Percentiles rank a stretch among this genome's conserved stretches.
Conservation (phyloP, 1,284 basidiomycete genomes). For the Puccinia horiana region DNA sequence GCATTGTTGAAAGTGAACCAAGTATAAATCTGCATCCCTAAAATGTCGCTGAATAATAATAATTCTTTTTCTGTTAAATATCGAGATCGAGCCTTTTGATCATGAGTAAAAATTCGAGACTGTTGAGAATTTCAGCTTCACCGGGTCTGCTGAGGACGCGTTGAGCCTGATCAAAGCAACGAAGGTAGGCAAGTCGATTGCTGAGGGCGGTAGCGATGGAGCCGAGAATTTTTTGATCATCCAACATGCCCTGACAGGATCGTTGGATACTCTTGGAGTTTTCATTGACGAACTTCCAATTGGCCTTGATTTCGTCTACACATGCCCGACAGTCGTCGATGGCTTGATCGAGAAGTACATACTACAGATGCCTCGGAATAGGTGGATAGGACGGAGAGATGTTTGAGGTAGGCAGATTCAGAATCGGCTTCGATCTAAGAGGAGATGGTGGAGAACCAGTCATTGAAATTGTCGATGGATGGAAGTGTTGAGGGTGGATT, state of each 20-base stretch:
- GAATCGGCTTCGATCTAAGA: slow-evolving; percentile 83
- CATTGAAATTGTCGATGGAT: slow-evolving; percentile 88
- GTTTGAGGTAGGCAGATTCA: slow-evolving; percentile 81
- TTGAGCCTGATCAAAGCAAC: slow-evolving; percentile 83
- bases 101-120: slow-evolving; percentile 87
- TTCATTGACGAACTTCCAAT: slow-evolving; percentile 81
- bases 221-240: slow-evolving; percentile 80
- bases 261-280: slow-evolving; percentile 80
- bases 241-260: slow-evolving; percentile 81
- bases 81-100: slow-evolving; percentile 82
- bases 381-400: slow-evolving; percentile 71
- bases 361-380: slow-evolving; percentile 74
- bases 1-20: slow-evolving; percentile 90
- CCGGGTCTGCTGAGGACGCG: slow-evolving; percentile 88
- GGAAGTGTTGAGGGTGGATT: slow-evolving; percentile 54
- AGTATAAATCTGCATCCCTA: slow-evolving; percentile 83
- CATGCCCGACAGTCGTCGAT: slow-evolving; percentile 72
- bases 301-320: slow-evolving; percentile 76
- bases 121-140: slow-evolving; percentile 75
- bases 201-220: slow-evolving; percentile 77
- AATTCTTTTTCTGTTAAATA: no score
- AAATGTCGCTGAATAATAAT: slow-evolving; percentile 70
- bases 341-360: slow-evolving; percentile 69
- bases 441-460: slow-evolving; percentile 86
- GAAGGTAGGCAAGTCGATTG: slow-evolving; percentile 79